These are phyloP conservation scores for Cryptosporidium parvum DNA, from an alignment of 169 alveolate genomes.

Conservation along the genomic window DNA sequence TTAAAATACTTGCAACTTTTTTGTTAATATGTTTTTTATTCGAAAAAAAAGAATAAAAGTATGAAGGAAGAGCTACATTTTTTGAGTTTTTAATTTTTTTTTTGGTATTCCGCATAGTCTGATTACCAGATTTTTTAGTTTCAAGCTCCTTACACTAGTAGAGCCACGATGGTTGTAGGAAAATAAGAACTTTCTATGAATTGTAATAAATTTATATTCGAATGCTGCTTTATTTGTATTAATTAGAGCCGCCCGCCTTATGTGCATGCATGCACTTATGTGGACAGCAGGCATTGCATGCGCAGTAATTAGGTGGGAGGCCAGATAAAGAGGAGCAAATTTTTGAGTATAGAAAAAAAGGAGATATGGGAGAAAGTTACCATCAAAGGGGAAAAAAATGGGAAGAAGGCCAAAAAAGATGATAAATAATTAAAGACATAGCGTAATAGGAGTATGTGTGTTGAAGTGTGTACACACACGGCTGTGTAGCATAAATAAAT, in stretches of 20 bases:
- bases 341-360: background rate
- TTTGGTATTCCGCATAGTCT: background rate
- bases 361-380: background rate
- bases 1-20: background rate
- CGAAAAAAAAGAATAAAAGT: no score
- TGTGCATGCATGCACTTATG: slow-evolving; percentile 38
- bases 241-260: background rate
- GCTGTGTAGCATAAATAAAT: slow-evolving; percentile 11
- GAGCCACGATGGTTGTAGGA: background rate
- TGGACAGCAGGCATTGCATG: slow-evolving; percentile 8
- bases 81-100: no score
- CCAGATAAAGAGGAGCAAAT: background rate
- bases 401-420: background rate
- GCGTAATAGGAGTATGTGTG: slow-evolving; percentile 44
- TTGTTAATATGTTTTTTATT: no score
- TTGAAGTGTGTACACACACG: slow-evolving; percentile 72
- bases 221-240: background rate
- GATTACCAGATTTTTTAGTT: no score
- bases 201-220: background rate
- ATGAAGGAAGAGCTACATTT: background rate
- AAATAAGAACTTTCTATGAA: background rate
- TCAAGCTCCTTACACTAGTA: background rate
- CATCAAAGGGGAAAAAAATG: background rate
- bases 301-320: background rate
- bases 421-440: background rate